Evolutionary conservation across 371 early-diverging fungal species (phyloP), one percentile per base, ranked within the genome.

Genomic region (Circinella minor): DNA sequence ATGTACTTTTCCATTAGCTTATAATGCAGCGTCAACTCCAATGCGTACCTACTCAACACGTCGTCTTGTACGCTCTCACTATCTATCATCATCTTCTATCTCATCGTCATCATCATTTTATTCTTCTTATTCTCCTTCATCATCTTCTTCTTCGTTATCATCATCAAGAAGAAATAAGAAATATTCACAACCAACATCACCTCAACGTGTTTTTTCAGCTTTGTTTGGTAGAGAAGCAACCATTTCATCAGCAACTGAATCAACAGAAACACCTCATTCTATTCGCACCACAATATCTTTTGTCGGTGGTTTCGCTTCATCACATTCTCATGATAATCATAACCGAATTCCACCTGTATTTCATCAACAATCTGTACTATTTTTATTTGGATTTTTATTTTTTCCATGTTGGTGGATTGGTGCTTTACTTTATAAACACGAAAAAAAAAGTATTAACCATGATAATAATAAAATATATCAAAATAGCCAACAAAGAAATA

Each of bases 341-440:
- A 78, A 63, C 15, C 9, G 3, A 18, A n/a, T 34, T 17, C 67
- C 61, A 8, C 67, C 61, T 36, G 67, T 70, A 34, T 39, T 92
- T 86, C 76, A 87, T 77, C 36, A 68, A 10, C 83, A 83, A 55
- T 78, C 83, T 1, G n/a, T 77, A 1, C 46, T 83, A 5, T 83
- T 83, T 59, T 61, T 83, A 3, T 81, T 83, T 74, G 83, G 83
- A 0, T 83, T 83, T 51, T 43, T 83, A 11, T 77, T 73, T 47
- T 83, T 83, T 57, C 83, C 83, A 15, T 77, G 76, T 61, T 83
- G 83, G 83, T 83, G 83, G 83, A 69, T 79, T 11, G 83, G 79
- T 38, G 79, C 74, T 3, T 81, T 75, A 27, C 27, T 64, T 65
- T 63, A 11, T 2, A 20, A 17, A 18, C 20, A 18, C n/a, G 34